These are phyloP conservation scores for Aspergillus floridensis DNA, from an alignment of 2,329 filamentous ascomycete species.

Conservation along the genomic window DNA sequence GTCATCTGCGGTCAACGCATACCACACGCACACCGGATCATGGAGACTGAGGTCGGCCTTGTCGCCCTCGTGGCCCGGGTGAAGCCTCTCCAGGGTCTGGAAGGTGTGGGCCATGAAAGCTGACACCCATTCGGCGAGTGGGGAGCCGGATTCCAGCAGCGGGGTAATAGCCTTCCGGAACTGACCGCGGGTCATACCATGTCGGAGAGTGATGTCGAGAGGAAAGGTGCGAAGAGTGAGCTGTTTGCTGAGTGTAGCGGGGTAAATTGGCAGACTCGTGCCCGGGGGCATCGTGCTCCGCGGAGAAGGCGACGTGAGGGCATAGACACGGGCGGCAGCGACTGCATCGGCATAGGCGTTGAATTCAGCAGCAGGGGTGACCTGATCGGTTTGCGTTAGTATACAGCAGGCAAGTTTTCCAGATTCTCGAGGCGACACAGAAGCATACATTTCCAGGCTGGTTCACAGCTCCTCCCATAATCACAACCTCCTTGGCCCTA, in stretches of 20 bases:
- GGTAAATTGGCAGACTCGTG: slow-evolving; percentile 59
- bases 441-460: slow-evolving; percentile 74
- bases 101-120: slow-evolving; percentile 72
- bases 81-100: slow-evolving; percentile 63
- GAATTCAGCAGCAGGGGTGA: slow-evolving; percentile 84
- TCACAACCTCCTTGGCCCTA: slow-evolving; percentile 81
- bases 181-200: slow-evolving; percentile 61
- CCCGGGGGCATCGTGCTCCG: slow-evolving; percentile 74
- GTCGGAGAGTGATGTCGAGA: slow-evolving; percentile 72
- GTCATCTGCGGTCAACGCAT: slow-evolving; percentile 59
- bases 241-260: slow-evolving; percentile 58
- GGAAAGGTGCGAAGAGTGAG: slow-evolving; percentile 71
- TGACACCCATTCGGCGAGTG: slow-evolving; percentile 69
- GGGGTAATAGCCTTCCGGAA: slow-evolving; percentile 58
- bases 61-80: slow-evolving; percentile 52
- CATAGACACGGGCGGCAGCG: slow-evolving; percentile 72
- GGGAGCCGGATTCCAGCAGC: slow-evolving; percentile 61
- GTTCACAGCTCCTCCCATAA: slow-evolving; percentile 89
- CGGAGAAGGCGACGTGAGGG: slow-evolving; percentile 71
- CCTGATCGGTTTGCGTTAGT: slow-evolving; percentile 27
- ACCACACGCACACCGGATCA: slow-evolving; percentile 77
- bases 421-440: background rate
- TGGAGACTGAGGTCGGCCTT: slow-evolving; percentile 64
- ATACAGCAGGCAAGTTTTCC: background rate
- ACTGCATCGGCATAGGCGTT: slow-evolving; percentile 88